Conservation (phyloP, 176 grass and related monocot genomes). For the Melocanna baccifera region DNA sequence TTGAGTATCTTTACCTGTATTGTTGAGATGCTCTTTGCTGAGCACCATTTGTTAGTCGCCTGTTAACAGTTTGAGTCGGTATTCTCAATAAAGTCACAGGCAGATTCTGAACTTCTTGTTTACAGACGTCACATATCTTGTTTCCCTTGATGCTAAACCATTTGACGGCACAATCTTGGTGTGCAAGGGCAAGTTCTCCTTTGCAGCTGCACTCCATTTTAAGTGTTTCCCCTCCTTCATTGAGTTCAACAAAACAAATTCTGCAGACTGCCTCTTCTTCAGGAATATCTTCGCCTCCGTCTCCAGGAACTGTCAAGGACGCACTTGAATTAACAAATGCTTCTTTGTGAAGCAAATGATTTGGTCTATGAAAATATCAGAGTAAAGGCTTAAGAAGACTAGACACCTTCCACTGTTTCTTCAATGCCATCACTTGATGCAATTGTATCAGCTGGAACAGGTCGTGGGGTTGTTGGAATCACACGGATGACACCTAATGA, state of each 20-base stretch:
- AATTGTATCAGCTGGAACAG: constrained; percentile 35
- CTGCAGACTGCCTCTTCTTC: constrained; percentile 98
- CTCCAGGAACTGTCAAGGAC: constrained; percentile 43
- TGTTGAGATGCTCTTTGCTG: constrained; percentile 57
- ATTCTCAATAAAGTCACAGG: constrained; percentile 92
- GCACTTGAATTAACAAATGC: constrained; percentile 23
- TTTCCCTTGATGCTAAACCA: constrained; percentile 99
- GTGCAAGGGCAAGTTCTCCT: constrained; percentile 94
- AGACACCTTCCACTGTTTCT: constrained; percentile 61
- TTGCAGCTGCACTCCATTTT: constrained; percentile 99
- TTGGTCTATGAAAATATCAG: neutral
- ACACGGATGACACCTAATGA: constrained; percentile 82
- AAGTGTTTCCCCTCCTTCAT: constrained; percentile 95
- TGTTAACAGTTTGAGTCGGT: constrained; percentile 66
- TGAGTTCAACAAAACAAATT: constrained; percentile 90
- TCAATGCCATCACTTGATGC: constrained; percentile 51
- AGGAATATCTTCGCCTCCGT: constrained; percentile 90
- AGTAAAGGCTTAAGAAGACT: constrained; percentile 3
- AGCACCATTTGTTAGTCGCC: constrained; percentile 51
- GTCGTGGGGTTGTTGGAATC: constrained; percentile 75
- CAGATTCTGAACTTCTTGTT: constrained; percentile 84
- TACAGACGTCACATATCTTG: constrained; percentile 95
- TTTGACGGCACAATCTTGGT: constrained; percentile 98
- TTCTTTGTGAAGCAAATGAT: constrained; percentile 20
- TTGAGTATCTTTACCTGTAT: constrained; percentile 57